Conservation (phyloP, 306 rosid species). For the Begonia fuchsioides region DNA sequence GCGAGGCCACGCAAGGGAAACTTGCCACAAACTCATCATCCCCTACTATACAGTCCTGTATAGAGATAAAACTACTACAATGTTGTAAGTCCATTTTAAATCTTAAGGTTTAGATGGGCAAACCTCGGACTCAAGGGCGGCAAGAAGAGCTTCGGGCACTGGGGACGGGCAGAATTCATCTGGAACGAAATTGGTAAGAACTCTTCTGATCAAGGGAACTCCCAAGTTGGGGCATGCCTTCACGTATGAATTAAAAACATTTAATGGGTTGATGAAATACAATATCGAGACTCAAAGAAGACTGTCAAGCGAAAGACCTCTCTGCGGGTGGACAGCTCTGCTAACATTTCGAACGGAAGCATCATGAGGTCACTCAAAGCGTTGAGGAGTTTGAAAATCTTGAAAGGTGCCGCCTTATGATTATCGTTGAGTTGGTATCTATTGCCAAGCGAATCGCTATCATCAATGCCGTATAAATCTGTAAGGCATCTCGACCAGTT, state of each 20-base stretch:
- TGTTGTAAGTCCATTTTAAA: no score
- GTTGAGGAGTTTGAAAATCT: conserved; percentile 60
- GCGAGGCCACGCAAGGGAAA: conserved; percentile 47
- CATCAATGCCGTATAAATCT: conserved; percentile 69
- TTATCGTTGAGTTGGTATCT: conserved; percentile 20
- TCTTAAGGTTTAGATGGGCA: conserved; percentile 6
- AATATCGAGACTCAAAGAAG: neutral
- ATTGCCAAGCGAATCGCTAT: conserved; percentile 31
- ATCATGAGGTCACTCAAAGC: conserved; percentile 82
- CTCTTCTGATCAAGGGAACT: conserved; percentile 44
- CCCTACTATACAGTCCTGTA: conserved; percentile 32
- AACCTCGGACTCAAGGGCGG: conserved; percentile 55
- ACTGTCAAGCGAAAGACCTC: conserved; percentile 34
- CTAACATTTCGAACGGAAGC: conserved; percentile 77
- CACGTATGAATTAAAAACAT: neutral
- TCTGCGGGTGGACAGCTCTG: conserved; percentile 41
- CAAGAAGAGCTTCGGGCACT: conserved; percentile 41
- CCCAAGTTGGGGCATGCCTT: conserved; percentile 75
- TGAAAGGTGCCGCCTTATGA: conserved; percentile 35
- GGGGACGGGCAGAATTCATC: conserved; percentile 81
- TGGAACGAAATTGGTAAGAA: conserved; percentile 62
- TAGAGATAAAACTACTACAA: neutral
- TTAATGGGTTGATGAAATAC: neutral
- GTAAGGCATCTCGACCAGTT: conserved; percentile 89
- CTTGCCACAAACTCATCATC: conserved; percentile 32